Base-by-base conservation (phyloP, 768 basidiomycete genomes). In the Imleria badia region DNA sequence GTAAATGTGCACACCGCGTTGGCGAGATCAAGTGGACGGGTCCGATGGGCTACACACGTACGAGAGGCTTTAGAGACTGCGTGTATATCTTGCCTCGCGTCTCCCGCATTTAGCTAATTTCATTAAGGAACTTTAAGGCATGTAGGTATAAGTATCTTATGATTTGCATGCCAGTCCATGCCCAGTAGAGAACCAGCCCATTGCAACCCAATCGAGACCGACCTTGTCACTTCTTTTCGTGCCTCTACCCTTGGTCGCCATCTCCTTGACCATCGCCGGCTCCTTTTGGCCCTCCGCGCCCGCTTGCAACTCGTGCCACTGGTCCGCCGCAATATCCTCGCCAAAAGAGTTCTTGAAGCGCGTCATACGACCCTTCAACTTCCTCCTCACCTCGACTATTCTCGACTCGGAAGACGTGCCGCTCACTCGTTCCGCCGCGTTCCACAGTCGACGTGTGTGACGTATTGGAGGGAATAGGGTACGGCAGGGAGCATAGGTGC, bases 371-470 rank as follows among this genome's bases (percentile, higher is more conserved):
- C 94, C 94, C 1, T 85, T 82, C 45, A 82, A 83, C 83, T 57
- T 76, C 83, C 65, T 90, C 89, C 56, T 89, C 89, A 60, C 85
- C 85, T 46, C 75, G 67, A 52, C 70, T 73, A 35, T 74, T 71
- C 39, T 61, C 67, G 44, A 85, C 39, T 61, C 67, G 44, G 85
- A 67, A 1, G 76, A 75, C 30, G 74, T 69, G 39, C 79, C 83
- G 54, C 75, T 76, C 23, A 78, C 74, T 58, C 78, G 77, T 55
- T 78, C 73, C 4, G 82, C 81, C 3, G 87, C 82, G 65, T 91
- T 89, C 88, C 89, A 97, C n/a, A n/a, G n/a, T 96, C 94, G 0
- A 92, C 85, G 60, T 90, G 85, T 53, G 91, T 80, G 56, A 96
- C 89, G 59, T 79, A 82, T 71, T 94, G 92, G 4, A 91, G 87